Conservation (phyloP, 192 early-diverging fungal species). For the Pecoramyces ruminantium region DNA sequence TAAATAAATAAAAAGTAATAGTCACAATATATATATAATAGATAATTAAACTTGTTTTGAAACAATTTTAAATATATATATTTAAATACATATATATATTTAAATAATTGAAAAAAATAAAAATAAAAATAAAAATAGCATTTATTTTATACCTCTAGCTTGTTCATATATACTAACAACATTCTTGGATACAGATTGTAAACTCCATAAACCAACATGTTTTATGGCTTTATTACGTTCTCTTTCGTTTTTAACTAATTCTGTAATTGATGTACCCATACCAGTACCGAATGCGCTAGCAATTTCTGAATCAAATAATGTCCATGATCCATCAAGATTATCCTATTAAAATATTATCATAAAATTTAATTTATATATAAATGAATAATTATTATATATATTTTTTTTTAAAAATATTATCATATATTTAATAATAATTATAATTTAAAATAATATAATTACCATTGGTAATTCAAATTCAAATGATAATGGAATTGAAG, state of each 20-base stretch:
- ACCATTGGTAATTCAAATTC: conserved; percentile 57
- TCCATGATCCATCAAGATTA: conserved; percentile 90
- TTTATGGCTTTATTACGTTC: conserved; percentile 67
- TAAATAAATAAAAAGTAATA: too few relatives aligned
- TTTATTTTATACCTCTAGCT: conserved; percentile 34
- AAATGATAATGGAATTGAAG: conserved; percentile 64
- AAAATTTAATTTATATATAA: background rate
- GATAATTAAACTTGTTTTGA: too few relatives aligned
- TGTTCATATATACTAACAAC: conserved; percentile 55
- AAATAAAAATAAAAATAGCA: too few relatives aligned
- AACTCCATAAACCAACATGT: conserved; percentile 75
- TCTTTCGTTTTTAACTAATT: conserved; percentile 60
- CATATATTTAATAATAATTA: too few relatives aligned
- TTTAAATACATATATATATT: too few relatives aligned
- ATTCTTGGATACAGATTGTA: conserved; percentile 56
- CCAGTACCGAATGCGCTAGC: conserved; percentile 57
- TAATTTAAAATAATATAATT: too few relatives aligned
- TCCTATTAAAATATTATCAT: conserved; percentile 16
- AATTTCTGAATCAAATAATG: conserved; percentile 63
- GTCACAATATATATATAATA: too few relatives aligned
- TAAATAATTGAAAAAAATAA: conserved; percentile 20
- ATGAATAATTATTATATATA: background rate
- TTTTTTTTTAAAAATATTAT: background rate
- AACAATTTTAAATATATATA: too few relatives aligned
- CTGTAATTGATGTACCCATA: conserved; percentile 63